Evolutionary conservation across 768 basidiomycete species (phyloP).

Genomic region (Chalciporus piperatus): DNA sequence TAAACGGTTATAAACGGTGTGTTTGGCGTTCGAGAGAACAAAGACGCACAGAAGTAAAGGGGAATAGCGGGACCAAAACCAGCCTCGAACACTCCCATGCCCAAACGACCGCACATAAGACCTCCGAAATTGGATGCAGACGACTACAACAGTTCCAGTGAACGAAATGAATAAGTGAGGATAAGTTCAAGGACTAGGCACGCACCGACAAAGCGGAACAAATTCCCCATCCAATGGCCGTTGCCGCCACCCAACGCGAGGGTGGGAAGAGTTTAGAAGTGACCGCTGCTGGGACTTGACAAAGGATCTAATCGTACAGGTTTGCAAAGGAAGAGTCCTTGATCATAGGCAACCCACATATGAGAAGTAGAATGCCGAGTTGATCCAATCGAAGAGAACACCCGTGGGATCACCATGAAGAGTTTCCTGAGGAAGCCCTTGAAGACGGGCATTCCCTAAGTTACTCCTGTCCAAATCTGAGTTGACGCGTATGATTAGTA

Average conservation of each 20-base stretch:
- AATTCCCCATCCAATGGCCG: slow-evolving; percentile 74
- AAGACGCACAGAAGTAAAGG: slow-evolving; percentile 66
- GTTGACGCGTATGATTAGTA: background rate
- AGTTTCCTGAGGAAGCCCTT: slow-evolving; percentile 64
- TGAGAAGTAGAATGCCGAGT: slow-evolving; percentile 75
- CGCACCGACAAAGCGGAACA: slow-evolving; percentile 69
- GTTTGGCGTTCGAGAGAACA: background rate
- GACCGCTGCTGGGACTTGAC: slow-evolving; percentile 64
- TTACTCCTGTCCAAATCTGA: slow-evolving; percentile 69
- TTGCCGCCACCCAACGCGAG: slow-evolving; percentile 60
- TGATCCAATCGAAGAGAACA: slow-evolving; percentile 67
- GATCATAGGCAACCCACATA: slow-evolving; percentile 47
- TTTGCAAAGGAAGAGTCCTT: background rate
- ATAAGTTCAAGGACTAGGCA: background rate
- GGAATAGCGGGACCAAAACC: slow-evolving; percentile 77
- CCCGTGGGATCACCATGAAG: slow-evolving; percentile 69
- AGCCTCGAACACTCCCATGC: slow-evolving; percentile 75
- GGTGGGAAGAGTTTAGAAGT: slow-evolving; percentile 68
- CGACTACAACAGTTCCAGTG: slow-evolving; percentile 39
- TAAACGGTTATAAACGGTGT: background rate
- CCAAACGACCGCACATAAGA: slow-evolving; percentile 54
- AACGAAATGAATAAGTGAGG: background rate
- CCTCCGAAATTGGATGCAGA: slow-evolving; percentile 59
- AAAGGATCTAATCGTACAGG: slow-evolving; percentile 50
- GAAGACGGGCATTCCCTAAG: slow-evolving; percentile 74